Base-by-base conservation (phyloP, 176 grass and related monocot genomes). In the Aegilops bicornis region DNA sequence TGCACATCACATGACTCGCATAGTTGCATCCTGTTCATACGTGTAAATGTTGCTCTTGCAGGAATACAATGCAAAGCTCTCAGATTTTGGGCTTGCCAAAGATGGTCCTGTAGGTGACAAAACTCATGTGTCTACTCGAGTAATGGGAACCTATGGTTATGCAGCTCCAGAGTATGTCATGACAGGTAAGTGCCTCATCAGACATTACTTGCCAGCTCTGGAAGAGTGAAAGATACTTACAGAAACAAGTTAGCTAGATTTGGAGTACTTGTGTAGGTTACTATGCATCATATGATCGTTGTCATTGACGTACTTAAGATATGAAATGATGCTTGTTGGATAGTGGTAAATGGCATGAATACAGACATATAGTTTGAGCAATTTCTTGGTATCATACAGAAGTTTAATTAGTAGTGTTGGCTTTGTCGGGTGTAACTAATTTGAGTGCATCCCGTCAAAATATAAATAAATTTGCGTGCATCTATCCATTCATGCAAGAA, bases 101-200 rank as follows among this genome's bases (percentile, higher is more conserved):
- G 93, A 93, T 69, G 93, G 86, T 9, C 93, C 93, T 79, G 93
- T 92, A 79, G 93, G 93, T 85, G 93, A 95, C 80, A 95, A 95
- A 83, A 95, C 93, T 73, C 91, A 93, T 89, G 91, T 95, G 40
- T 95, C 93, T 79, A 95, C 93, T 64, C 91, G 93, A 76, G 93
- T 93, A 84, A 95, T 95, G 93, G 93, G 93, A 8, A 95, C 93
- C 9, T 93, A 95, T 85, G 93, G 91, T n/a, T 95, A 95, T 93
- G 91, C 91, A 87, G 93, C 93, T 67, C 93, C 93, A 20, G 91
- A 95, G 45, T 95, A 95, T 87, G 93, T 95, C 45, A 95, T 95
- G 93, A 93, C 93, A 64, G 93, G 93, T 95, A 29, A 86, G 76
- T 69, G 36, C 32, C 32, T 65, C 33, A 45, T 76, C 63, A 8